Conservation (phyloP, 2,329 filamentous ascomycete genomes). For the Hypoxylon sp. region DNA sequence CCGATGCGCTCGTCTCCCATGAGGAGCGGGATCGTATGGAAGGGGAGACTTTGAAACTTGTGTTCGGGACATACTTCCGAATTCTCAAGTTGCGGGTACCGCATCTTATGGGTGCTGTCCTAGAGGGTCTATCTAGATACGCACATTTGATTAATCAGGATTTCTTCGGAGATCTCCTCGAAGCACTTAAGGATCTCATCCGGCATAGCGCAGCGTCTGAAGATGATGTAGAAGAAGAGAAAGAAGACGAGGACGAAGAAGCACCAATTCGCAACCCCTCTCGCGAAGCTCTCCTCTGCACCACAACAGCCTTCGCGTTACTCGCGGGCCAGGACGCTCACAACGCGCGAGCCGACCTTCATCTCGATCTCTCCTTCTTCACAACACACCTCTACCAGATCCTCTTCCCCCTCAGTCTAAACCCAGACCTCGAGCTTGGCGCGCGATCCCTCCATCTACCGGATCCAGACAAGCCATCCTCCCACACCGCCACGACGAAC, state of each 20-base stretch:
- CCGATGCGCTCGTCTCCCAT: conserved; percentile 90
- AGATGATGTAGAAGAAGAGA: conserved; percentile 60
- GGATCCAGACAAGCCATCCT: conserved; percentile 70
- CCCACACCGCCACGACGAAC: conserved; percentile 59
- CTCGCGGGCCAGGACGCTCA: conserved; percentile 93
- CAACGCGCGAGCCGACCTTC: conserved; percentile 83
- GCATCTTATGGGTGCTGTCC: conserved; percentile 93
- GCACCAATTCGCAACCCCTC: conserved; percentile 77
- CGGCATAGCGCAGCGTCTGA: conserved; percentile 76
- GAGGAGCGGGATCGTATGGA: conserved; percentile 96
- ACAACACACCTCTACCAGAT: conserved; percentile 93
- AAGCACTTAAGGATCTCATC: conserved; percentile 94
- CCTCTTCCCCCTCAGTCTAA: conserved; percentile 81
- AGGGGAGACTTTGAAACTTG: conserved; percentile 93
- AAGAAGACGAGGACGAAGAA: conserved; percentile 64
- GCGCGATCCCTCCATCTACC: conserved; percentile 79
- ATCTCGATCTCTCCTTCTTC: conserved; percentile 95
- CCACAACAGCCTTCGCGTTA: conserved; percentile 95
- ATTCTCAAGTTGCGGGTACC: conserved; percentile 87
- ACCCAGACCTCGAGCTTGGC: conserved; percentile 88
- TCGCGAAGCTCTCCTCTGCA: conserved; percentile 91
- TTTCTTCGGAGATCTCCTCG: conserved; percentile 96
- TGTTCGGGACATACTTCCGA: conserved; percentile 95
- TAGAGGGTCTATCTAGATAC: conserved; percentile 94
- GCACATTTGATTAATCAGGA: conserved; percentile 98